Evolutionary conservation across 1,284 basidiomycete genomes (phyloP), one percentile per base, ranked within the genome.

Genomic region (Golubevia sp.): DNA sequence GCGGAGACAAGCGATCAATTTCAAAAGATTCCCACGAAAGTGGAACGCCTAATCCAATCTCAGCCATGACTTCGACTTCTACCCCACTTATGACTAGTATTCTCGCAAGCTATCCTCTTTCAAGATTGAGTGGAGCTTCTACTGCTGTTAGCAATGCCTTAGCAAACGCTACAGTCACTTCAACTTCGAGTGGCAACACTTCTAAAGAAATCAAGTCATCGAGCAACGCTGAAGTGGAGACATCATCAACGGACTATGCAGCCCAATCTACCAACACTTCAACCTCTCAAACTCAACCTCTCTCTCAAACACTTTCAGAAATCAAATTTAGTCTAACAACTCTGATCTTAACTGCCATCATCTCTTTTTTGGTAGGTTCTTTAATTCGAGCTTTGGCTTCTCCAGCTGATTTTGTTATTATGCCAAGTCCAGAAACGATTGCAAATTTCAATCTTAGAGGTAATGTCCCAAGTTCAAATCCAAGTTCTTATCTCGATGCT

Each of bases 351-450:
- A 88, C 91, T 18, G 93, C 90, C 53, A 83, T 98, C 67, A 91
- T 96, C 67, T 91, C 92, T 44, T 95, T 98, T 84, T 86, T 99
- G 68, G 87, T 97, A 67, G 96, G 96, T 44, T 95, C 92, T 11
- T 86, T 99, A 56, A 84, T 96, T 66, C 88, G 96, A 62, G 93
- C 92, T 6, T 86, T 97, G 66, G 85, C 97, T 49, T 90, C 91
- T 6, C 91, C 94, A 11, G 90, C 91, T n/a, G 95, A 97, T 84
- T 98, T 95, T 85, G 89, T 96, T 21, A 60, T 83, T 4, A 50
- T 75, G 2, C 65, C 70, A 23, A 55, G 21, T 21, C 20, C 34
- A 49, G 20, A 51, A 48, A n/a, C 49, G 20, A 51, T 13, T 11
- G 18, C 8, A 49, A 48, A 51, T 11, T 21, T 21, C 18, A 25